Base-by-base conservation (phyloP, 768 basidiomycete genomes). In the Ramaria sp. region DNA sequence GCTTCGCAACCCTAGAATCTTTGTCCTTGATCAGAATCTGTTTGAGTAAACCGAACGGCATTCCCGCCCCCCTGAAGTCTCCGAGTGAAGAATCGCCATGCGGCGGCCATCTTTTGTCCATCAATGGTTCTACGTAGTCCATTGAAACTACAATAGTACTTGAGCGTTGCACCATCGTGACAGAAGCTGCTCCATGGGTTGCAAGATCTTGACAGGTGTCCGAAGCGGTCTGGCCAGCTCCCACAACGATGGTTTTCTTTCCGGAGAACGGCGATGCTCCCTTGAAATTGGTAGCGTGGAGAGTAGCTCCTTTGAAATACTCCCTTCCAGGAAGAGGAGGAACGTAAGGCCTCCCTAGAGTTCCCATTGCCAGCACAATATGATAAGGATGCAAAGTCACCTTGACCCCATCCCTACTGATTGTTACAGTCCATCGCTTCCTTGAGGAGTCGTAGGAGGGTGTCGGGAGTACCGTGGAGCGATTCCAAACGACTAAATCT, bases 401-500 rank as follows among this genome's bases (percentile, higher is more conserved):
- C 4, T 48, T 34, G 15, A 36, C 56, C 1, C 71, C 73, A 27
- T 62, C 57, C 38, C 61, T 63, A 25, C 63, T 52, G 28, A 76
- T 56, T n/a, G 57, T 59, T 2, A 71, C 63, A 0, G 63, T 66
- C 73, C 73, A 75, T 38, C 60, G 61, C 43, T 64, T 64, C 0
- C 58, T 54, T 3, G 30, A 28, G 16, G 53, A 22, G 59, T 74
- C 65, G 58, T 72, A 75, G 16, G 24, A 59, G 3, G 73, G 69
- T 7, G 55, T 57, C 0, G 71, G 67, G 1, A 67, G 52, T 6
- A 68, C 59, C 10, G 59, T 59, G 4, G 71, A 66, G 32, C 63
- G 62, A 12, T 68, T 73, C 75, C 75, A 77, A 3, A 76, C 65
- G 7, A 68, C 61, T 12, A 76, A 62, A 48, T 32, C 30, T 32